Conservation (phyloP, 106 monocot species). For the Acorus calamus region DNA sequence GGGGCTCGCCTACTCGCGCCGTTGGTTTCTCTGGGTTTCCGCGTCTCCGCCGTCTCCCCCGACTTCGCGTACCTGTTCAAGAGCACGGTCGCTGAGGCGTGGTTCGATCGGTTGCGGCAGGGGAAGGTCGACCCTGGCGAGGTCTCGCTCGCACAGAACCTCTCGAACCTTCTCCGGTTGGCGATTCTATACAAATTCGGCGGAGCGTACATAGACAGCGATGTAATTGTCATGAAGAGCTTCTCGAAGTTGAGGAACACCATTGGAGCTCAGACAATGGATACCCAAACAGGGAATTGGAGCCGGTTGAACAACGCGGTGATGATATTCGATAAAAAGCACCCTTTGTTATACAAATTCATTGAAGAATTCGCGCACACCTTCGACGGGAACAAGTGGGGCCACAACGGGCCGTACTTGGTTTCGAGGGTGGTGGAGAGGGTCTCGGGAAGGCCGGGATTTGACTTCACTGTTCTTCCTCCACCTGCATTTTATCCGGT, state of each 20-base stretch:
- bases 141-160: conserved; percentile 65
- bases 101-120: conserved; percentile 24
- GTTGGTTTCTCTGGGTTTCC: conserved; percentile 27
- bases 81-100: conserved; percentile 42
- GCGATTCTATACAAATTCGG: conserved; percentile 69
- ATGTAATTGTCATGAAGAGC: conserved; percentile 53
- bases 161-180: conserved; percentile 73
- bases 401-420: conserved; percentile 76
- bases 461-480: conserved; percentile 34
- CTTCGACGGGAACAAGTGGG: conserved; percentile 86
- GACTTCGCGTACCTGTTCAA: conserved; percentile 42
- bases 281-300: conserved; percentile 50
- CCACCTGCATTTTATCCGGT: conserved; percentile 70
- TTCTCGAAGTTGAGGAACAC: conserved; percentile 39
- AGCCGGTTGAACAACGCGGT: conserved; percentile 83
- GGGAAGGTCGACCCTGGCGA: conserved; percentile 38
- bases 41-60: conserved; percentile 39
- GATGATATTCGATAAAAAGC: conserved; percentile 56
- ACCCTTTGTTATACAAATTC: conserved; percentile 57
- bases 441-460: conserved; percentile 13
- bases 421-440: conserved; percentile 55
- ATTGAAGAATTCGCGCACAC: conserved; percentile 56
- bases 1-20: conserved; percentile 31
- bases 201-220: conserved; percentile 71
- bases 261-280: conserved; percentile 60